Percentiles rank a stretch among this genome's conserved stretches.
Conservation (phyloP, 2,329 filamentous ascomycete genomes). For the Hirsutella minnesotensis region DNA sequence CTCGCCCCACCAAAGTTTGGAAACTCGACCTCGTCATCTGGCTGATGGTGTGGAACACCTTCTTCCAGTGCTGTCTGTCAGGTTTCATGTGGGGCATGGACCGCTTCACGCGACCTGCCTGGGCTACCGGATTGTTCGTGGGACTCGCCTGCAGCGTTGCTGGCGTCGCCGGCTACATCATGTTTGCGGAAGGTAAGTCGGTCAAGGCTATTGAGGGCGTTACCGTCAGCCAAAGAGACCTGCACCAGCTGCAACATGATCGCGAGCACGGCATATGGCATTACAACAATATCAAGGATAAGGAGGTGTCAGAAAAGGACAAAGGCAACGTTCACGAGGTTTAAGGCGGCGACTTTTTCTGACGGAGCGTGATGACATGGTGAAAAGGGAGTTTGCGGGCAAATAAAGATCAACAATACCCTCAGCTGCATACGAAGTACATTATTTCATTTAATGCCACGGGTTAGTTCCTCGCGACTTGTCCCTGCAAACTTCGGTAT, state of each 20-base stretch:
- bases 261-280: slow-evolving; percentile 44
- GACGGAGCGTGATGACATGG: not conserved
- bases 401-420: too few relatives aligned
- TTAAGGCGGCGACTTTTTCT: too few relatives aligned
- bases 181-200: slow-evolving; percentile 58
- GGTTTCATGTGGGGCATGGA: slow-evolving; percentile 78
- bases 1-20: slow-evolving; percentile 56
- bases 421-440: too few relatives aligned
- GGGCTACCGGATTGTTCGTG: slow-evolving; percentile 72
- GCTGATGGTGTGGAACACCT: slow-evolving; percentile 68
- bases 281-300: slow-evolving; percentile 32
- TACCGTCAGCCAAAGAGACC: slow-evolving; percentile 44
- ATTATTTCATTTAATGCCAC: too few relatives aligned
- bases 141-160: slow-evolving; percentile 60
- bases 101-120: slow-evolving; percentile 60
- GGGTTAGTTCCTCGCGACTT: too few relatives aligned
- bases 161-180: slow-evolving; percentile 55
- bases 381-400: too few relatives aligned
- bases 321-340: not conserved
- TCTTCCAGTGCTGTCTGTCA: slow-evolving; percentile 61
- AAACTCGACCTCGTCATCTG: slow-evolving; percentile 72
- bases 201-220: slow-evolving; percentile 65
- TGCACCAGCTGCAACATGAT: slow-evolving; percentile 36
- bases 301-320: slow-evolving; percentile 12
- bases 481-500: too few relatives aligned